These are phyloP conservation scores for Dimocarpus longan DNA, from an alignment of 345 rosid species.

Conservation along the genomic window DNA sequence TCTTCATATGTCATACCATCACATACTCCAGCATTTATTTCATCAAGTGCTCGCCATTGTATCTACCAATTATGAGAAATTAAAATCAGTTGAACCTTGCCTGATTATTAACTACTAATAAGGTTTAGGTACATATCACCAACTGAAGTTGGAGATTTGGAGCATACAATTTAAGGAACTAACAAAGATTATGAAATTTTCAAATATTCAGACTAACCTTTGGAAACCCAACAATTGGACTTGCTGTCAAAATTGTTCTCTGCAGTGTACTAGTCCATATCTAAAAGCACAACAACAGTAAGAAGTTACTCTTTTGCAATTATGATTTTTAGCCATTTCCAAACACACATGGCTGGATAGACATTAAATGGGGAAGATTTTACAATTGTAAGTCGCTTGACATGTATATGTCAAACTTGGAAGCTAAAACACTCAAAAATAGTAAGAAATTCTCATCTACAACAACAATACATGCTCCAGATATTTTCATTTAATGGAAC, in stretches of 20 bases:
- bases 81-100: not conserved
- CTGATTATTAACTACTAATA: not conserved
- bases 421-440: not conserved
- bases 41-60: conserved; percentile 99
- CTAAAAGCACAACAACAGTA: conserved; percentile 34
- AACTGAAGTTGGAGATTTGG: conserved; percentile 4
- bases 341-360: not conserved
- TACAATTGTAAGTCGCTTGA: not conserved
- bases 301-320: conserved; percentile 4
- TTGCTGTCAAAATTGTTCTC: conserved; percentile 84
- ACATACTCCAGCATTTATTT: conserved; percentile 98
- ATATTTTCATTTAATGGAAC: conserved; percentile 1
- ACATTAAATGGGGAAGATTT: not conserved
- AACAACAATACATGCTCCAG: not conserved
- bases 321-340: conserved; percentile 3
- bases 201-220: conserved; percentile 57
- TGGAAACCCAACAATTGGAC: conserved; percentile 88
- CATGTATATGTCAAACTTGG: not conserved
- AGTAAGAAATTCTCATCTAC: not conserved
- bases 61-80: conserved; percentile 49
- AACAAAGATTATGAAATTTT: conserved; percentile 3
- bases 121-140: not conserved
- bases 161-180: conserved; percentile 8
- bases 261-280: conserved; percentile 99
- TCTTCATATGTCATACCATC: conserved; percentile 99